Evolutionary conservation across 257 asterid genomes (phyloP).

Genomic region (Petrea volubilis): DNA sequence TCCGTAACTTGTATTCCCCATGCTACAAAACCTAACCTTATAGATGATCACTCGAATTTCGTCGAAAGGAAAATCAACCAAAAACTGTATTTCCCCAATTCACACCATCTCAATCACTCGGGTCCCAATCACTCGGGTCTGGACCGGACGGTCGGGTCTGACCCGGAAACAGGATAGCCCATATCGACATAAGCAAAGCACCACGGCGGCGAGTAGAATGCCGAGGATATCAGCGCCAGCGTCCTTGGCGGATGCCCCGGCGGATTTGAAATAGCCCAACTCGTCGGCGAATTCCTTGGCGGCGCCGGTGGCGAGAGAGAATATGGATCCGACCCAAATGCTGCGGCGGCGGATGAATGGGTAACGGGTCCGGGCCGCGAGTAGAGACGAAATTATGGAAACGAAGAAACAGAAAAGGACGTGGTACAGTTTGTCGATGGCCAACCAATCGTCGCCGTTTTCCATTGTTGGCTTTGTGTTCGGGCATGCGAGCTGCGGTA

Average conservation of each 20-base stretch:
- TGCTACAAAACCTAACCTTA: slow-evolving; percentile 16
- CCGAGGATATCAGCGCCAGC: slow-evolving; percentile 66
- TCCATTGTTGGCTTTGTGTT: slow-evolving; percentile 41
- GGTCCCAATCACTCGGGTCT: slow-evolving; percentile 29
- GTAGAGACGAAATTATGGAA: slow-evolving; percentile 44
- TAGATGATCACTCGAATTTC: not conserved
- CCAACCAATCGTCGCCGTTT: slow-evolving; percentile 78
- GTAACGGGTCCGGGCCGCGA: slow-evolving; percentile 48
- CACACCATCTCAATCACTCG: slow-evolving; percentile 62
- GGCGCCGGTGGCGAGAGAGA: slow-evolving; percentile 65
- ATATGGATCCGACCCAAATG: slow-evolving; percentile 68
- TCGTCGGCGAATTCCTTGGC: slow-evolving; percentile 88
- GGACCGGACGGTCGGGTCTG: slow-evolving; percentile 30
- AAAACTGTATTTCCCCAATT: not conserved
- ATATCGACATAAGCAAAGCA: slow-evolving; percentile 32
- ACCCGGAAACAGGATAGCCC: slow-evolving; percentile 15
- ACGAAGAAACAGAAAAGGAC: slow-evolving; percentile 71
- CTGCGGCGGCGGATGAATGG: slow-evolving; percentile 62
- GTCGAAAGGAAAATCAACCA: not conserved
- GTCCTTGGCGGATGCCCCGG: slow-evolving; percentile 86
- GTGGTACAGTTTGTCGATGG: slow-evolving; percentile 69
- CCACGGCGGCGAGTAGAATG: slow-evolving; percentile 49
- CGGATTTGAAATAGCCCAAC: slow-evolving; percentile 67
- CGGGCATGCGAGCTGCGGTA: not conserved
- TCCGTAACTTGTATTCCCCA: not conserved